These are phyloP conservation scores for Durusdinium trenchii DNA, from an alignment of 73 alveolate genomes.

Conservation along the genomic window DNA sequence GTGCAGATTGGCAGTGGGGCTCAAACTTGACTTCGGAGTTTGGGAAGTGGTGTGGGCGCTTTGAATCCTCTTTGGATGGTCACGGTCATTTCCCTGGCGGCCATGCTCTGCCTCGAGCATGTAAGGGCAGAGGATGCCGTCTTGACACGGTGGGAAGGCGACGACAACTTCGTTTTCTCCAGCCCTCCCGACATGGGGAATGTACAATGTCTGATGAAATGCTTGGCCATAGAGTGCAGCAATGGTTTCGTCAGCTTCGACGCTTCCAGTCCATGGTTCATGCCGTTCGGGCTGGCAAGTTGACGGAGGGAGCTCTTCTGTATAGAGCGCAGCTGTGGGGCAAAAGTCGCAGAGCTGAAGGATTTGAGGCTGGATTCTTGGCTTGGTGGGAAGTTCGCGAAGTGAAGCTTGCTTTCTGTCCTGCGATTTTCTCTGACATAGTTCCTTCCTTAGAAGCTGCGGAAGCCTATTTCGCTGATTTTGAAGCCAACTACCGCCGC, in stretches of 20 bases:
- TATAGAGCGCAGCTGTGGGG: background rate
- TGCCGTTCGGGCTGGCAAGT: background rate
- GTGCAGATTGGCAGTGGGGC: no score
- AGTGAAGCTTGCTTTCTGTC: background rate
- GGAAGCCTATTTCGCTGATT: background rate
- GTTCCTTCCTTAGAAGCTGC: background rate
- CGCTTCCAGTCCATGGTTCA: background rate
- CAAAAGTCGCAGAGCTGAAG: background rate
- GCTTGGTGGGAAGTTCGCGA: background rate
- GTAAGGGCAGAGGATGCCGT: background rate
- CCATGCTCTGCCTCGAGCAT: background rate
- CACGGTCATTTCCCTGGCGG: background rate
- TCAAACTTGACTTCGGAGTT: background rate
- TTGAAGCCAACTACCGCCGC: background rate
- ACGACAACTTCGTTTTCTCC: background rate
- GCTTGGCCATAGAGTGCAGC: background rate
- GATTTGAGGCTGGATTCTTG: background rate
- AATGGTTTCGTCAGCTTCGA: background rate
- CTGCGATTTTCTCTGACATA: background rate
- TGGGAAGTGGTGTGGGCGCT: background rate
- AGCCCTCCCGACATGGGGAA: background rate
- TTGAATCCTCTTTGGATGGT: background rate
- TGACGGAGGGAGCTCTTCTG: background rate
- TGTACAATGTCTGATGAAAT: background rate
- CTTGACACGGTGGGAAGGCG: background rate